phyloP scores from a whole-genome alignment of 2,329 filamentous ascomycete species.

The Uncinocarpus reesii region DNA sequence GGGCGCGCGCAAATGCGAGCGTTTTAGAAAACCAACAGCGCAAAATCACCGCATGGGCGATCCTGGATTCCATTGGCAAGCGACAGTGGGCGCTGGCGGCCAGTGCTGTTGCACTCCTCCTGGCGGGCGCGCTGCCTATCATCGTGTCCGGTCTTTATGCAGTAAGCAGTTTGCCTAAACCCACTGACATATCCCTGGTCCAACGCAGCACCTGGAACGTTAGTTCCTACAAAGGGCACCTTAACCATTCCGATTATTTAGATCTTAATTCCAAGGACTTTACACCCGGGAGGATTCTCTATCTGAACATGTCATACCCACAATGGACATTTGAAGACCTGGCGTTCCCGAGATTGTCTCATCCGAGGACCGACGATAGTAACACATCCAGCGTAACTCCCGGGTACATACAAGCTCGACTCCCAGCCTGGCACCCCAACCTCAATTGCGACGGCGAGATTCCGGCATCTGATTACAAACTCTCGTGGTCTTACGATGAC shows the following conservation, averaged over 20 bases:
- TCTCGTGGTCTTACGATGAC: conserved; percentile 12
- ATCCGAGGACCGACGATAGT: conserved; percentile 2
- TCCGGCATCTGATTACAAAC: conserved; percentile 6
- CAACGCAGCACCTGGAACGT: conserved; percentile 15
- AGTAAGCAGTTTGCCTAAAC: conserved; percentile 11
- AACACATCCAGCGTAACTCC: not conserved
- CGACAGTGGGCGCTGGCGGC: conserved; percentile 14
- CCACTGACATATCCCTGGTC: conserved; percentile 8
- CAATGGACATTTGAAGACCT: conserved; percentile 27
- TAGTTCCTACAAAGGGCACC: conserved; percentile 13
- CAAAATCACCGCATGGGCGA: conserved; percentile 39
- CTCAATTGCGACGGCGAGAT: conserved; percentile 12
- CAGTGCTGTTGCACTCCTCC: conserved; percentile 14
- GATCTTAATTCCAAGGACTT: conserved; percentile 13
- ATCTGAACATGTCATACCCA: conserved; percentile 24
- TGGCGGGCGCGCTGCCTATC: conserved; percentile 16
- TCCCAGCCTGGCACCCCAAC: conserved; percentile 17
- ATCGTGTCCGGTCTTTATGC: conserved; percentile 17
- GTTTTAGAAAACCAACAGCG: conserved; percentile 19
- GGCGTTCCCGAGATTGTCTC: conserved; percentile 18
- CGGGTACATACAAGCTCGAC: conserved; percentile 5
- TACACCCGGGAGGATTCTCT: conserved; percentile 22
- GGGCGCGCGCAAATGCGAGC: conserved; percentile 11
- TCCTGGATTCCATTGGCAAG: conserved; percentile 41
- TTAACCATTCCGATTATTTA: conserved; percentile 3